Evolutionary conservation across 2,329 filamentous ascomycete species (phyloP), one percentile per base, ranked within the genome.

Genomic region (Westerdykella sp.): DNA sequence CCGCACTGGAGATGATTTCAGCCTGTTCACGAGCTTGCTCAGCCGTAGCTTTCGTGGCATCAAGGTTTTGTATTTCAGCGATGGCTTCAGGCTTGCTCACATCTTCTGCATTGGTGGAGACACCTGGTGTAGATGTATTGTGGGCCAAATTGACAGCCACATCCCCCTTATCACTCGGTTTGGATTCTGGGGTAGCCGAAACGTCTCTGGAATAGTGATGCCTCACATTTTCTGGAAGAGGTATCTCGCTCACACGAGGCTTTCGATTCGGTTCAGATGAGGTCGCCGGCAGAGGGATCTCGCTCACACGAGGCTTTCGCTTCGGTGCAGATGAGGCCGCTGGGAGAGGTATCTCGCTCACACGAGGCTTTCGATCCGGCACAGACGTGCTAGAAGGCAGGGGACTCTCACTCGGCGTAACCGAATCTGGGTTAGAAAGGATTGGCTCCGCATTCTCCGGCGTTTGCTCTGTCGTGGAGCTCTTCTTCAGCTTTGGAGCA

Each of bases 291-390:
- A n/a, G n/a, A n/a, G n/a, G n/a, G n/a, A n/a, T n/a, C n/a, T n/a
- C n/a, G n/a, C n/a, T n/a, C n/a, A n/a, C n/a, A n/a, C n/a, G n/a
- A n/a, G n/a, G n/a, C n/a, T n/a, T n/a, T n/a, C n/a, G n/a, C n/a
- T n/a, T n/a, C n/a, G n/a, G n/a, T n/a, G n/a, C n/a, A n/a, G n/a
- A n/a, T n/a, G n/a, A n/a, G n/a, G n/a, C n/a, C n/a, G n/a, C n/a
- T n/a, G n/a, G n/a, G n/a, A n/a, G n/a, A n/a, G n/a, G n/a, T n/a
- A n/a, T n/a, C n/a, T 43, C 25, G 35, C 39, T 42, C 28, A 15
- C 38, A 32, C 14, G 35, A 31, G 9, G 25, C 16, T 32, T 25
- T 5, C 9, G 31, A 34, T 83, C 37, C 66, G 62, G 49, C 52
- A 55, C 45, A 54, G 42, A 12, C 16, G 21, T 34, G 22, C 23